phyloP scores from a whole-genome alignment of 2,329 filamentous ascomycete genomes.

The Chrysosporium queenslandicum region DNA sequence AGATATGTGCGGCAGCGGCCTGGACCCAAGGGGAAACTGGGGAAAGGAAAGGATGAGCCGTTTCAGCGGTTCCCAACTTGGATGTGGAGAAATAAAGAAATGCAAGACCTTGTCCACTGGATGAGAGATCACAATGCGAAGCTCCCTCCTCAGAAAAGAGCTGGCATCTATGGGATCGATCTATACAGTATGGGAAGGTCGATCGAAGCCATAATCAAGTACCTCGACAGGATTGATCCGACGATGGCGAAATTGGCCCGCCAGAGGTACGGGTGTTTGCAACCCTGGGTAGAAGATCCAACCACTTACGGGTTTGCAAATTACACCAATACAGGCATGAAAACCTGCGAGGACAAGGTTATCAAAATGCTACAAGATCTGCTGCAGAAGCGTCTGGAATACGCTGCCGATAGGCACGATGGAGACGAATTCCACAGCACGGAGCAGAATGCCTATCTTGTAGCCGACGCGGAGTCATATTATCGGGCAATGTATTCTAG shows the following conservation, averaged over 20 bases:
- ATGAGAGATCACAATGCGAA: slow-evolving; percentile 37
- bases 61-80: slow-evolving; percentile 46
- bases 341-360: slow-evolving; percentile 40
- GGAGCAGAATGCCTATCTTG: slow-evolving; percentile 44
- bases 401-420: slow-evolving; percentile 27
- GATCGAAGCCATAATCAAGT: slow-evolving; percentile 40
- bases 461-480: slow-evolving; percentile 43
- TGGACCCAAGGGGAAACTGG: slow-evolving; percentile 27
- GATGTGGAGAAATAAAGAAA: slow-evolving; percentile 49
- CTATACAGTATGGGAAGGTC: slow-evolving; percentile 42
- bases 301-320: slow-evolving; percentile 40
- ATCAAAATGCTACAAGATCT: slow-evolving; percentile 39
- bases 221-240: slow-evolving; percentile 40
- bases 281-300: slow-evolving; percentile 43
- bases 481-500: slow-evolving; percentile 46
- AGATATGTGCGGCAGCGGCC: slow-evolving; percentile 42
- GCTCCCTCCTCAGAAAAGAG: slow-evolving; percentile 25
- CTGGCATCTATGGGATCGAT: slow-evolving; percentile 44
- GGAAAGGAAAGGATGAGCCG: slow-evolving; percentile 27
- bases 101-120: slow-evolving; percentile 45
- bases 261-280: slow-evolving; percentile 39
- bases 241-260: slow-evolving; percentile 37
- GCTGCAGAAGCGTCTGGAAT: slow-evolving; percentile 36
- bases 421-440: slow-evolving; percentile 42
- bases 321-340: slow-evolving; percentile 29